Conservation (phyloP, 305 asterid species). For the Fraxinus baroniana region DNA sequence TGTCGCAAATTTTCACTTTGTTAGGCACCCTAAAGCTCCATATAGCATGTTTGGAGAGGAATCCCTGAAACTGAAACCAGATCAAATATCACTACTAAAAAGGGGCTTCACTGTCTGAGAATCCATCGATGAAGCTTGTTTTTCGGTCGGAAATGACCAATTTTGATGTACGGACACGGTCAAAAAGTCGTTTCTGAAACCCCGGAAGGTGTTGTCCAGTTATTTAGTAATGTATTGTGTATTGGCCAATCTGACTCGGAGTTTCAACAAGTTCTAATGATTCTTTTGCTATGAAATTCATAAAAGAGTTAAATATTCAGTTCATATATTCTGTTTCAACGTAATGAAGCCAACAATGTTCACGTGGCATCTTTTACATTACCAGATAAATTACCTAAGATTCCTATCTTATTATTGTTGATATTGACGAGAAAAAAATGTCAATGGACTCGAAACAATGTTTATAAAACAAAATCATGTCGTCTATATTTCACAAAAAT, state of each 20-base stretch:
- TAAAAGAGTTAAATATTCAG: not conserved
- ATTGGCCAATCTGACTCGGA: not conserved
- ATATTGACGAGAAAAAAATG: not conserved
- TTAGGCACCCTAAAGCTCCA: not conserved
- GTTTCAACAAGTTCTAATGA: not conserved
- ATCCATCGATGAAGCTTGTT: not conserved
- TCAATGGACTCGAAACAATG: not conserved
- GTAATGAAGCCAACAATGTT: not conserved
- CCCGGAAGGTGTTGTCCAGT: not conserved
- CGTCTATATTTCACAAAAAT: not conserved
- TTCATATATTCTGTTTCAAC: not conserved
- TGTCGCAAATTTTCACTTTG: not conserved
- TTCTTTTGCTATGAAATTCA: not conserved
- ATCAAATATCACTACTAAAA: not conserved
- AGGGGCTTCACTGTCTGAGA: not conserved
- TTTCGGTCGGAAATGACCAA: not conserved
- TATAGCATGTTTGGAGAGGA: not conserved
- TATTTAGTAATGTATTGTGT: not conserved
- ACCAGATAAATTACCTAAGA: not conserved
- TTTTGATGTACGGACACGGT: not conserved
- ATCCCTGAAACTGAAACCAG: not conserved
- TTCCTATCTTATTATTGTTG: not conserved
- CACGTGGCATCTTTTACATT: not conserved
- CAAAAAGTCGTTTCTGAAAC: not conserved
- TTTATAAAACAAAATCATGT: not conserved